phyloP scores from a whole-genome alignment of 73 alveolate genomes.

The Symbiodinium pilosum region DNA sequence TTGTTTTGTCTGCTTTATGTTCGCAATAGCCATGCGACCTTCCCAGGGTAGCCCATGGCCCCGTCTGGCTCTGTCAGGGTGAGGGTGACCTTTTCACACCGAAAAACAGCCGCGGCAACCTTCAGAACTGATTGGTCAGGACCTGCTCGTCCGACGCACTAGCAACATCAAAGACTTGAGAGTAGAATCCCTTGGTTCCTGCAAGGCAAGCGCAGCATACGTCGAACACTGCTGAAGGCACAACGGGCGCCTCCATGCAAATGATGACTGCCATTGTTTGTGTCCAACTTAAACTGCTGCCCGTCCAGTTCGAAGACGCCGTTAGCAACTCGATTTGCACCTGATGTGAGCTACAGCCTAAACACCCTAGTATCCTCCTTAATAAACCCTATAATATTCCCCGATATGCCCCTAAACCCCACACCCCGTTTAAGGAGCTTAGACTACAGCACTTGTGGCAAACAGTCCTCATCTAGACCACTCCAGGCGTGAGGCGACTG shows the following conservation, averaged over 20 bases:
- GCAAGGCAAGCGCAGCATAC: neutral
- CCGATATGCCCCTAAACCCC: no score
- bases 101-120: neutral
- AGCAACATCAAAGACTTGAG: constrained; percentile 71
- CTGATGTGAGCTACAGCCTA: neutral
- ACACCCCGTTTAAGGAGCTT: no score
- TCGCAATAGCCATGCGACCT: neutral
- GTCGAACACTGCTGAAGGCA: neutral
- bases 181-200: constrained; percentile 68
- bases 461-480: no score
- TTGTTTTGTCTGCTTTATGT: no score
- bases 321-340: constrained; percentile 74
- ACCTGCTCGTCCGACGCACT: constrained; percentile 44
- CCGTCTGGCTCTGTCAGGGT: constrained; percentile 75
- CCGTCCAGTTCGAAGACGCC: constrained; percentile 67
- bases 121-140: no score
- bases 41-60: constrained; percentile 72
- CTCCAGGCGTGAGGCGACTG: no score
- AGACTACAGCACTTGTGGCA: no score
- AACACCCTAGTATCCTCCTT: neutral
- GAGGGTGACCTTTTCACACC: neutral
- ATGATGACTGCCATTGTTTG: constrained; percentile 76
- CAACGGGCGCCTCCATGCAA: constrained; percentile 55
- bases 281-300: constrained; percentile 37
- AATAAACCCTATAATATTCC: no score